phyloP scores from a whole-genome alignment of 495 filamentous ascomycete genomes.

The Parachaetomium inaequale region DNA sequence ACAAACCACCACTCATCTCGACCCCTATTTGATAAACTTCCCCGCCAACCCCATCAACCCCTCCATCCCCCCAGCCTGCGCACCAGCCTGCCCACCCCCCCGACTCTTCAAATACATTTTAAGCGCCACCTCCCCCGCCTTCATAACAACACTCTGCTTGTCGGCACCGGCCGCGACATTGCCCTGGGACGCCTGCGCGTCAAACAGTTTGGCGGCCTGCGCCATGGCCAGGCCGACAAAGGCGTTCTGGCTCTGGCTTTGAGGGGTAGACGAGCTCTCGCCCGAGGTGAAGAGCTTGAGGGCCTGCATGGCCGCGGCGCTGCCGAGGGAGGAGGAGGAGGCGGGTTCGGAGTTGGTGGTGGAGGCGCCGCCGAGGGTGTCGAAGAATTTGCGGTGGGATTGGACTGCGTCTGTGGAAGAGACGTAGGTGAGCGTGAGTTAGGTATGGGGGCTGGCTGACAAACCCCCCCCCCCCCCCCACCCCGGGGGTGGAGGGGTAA shows the following conservation, averaged over 20 bases:
- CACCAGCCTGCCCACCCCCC: constrained; percentile 18
- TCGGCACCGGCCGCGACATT: constrained; percentile 44
- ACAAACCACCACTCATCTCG: not conserved
- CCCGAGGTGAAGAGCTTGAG: constrained; percentile 57
- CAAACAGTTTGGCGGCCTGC: constrained; percentile 53
- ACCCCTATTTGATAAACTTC: constrained; percentile 22
- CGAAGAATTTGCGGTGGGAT: constrained; percentile 54
- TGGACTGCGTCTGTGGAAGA: constrained; percentile 44
- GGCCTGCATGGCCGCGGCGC: constrained; percentile 64
- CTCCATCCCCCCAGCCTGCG: constrained; percentile 13
- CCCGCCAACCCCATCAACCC: constrained; percentile 23
- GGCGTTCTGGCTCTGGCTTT: constrained; percentile 38
- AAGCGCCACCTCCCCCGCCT: constrained; percentile 53
- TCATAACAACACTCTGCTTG: constrained; percentile 50
- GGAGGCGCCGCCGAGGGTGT: constrained; percentile 14
- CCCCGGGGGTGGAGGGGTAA: not conserved
- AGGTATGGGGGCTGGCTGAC: not conserved
- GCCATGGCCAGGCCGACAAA: constrained; percentile 54
- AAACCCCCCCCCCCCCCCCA: too few species aligned
- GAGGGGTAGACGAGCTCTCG: not conserved
- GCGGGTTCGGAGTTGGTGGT: constrained; percentile 22
- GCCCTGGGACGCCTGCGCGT: constrained; percentile 45
- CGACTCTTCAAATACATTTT: constrained; percentile 55
- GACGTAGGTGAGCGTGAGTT: not conserved
- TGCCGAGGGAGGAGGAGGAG: constrained; percentile 47